Evolutionary conservation across 768 basidiomycete genomes (phyloP).

Genomic region (Lyophyllum shimeji): DNA sequence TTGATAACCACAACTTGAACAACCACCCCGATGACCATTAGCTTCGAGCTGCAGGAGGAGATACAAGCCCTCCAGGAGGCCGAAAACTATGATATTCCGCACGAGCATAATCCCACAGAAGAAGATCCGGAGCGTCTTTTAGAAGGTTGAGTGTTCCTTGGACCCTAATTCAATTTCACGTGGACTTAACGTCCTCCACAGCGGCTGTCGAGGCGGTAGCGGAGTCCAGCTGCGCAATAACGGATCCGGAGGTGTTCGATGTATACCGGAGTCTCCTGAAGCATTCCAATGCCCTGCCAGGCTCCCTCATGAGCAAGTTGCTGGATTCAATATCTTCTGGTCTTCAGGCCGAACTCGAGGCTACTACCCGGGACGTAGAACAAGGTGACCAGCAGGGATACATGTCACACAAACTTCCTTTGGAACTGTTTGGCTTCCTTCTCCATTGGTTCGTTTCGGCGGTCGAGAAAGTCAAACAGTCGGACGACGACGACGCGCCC

Average conservation of each 20-base stretch:
- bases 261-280: constrained; percentile 83
- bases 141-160: constrained; percentile 45
- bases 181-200: constrained; percentile 26
- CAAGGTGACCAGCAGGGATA: constrained; percentile 63
- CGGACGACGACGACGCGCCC: constrained; percentile 39
- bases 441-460: constrained; percentile 88
- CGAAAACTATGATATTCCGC: constrained; percentile 60
- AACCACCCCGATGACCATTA: constrained; percentile 30
- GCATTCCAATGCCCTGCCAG: constrained; percentile 60
- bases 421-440: constrained; percentile 93
- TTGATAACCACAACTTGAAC: constrained; percentile 2
- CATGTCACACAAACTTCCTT: constrained; percentile 62
- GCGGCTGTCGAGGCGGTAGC: constrained; percentile 84
- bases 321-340: constrained; percentile 85
- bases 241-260: constrained; percentile 71
- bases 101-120: constrained; percentile 63
- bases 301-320: constrained; percentile 75
- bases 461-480: constrained; percentile 72
- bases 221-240: constrained; percentile 70
- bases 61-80: constrained; percentile 62
- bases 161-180: background rate
- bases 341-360: constrained; percentile 70
- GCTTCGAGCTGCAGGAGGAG: constrained; percentile 81
- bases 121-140: constrained; percentile 57
- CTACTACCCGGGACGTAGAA: constrained; percentile 66